Percentiles rank a stretch among this genome's conserved stretches.
These are phyloP conservation scores for Trametes cingulata DNA, from an alignment of 768 basidiomycete species.

Conservation along the genomic window DNA sequence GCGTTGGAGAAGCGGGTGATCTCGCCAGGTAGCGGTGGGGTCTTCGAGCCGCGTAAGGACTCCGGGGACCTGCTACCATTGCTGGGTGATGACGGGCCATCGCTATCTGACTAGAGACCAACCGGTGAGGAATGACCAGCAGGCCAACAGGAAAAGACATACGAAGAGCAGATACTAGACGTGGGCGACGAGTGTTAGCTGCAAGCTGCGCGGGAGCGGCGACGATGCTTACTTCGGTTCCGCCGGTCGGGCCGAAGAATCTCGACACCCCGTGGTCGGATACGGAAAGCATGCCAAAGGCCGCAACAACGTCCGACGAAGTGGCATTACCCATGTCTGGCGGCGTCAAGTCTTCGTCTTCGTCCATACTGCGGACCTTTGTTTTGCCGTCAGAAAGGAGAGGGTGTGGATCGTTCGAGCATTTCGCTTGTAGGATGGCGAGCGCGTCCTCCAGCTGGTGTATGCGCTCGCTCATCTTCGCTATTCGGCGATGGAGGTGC, in stretches of 20 bases:
- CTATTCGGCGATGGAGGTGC: conserved; percentile 63
- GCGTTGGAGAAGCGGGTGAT: conserved; percentile 53
- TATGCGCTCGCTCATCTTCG: conserved; percentile 66
- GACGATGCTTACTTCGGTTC: conserved; percentile 55
- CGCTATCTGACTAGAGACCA: conserved; percentile 19
- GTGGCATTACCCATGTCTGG: conserved; percentile 11
- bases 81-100: conserved; percentile 19
- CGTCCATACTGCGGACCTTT: conserved; percentile 41
- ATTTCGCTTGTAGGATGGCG: conserved; percentile 54
- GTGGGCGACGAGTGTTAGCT: conserved; percentile 5
- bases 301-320: conserved; percentile 50
- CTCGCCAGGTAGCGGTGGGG: conserved; percentile 34
- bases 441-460: conserved; percentile 70
- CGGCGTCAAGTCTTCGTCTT: conserved; percentile 30
- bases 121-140: conserved; percentile 2
- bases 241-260: conserved; percentile 76
- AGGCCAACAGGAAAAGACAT: neutral
- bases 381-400: conserved; percentile 53
- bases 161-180: conserved; percentile 25
- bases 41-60: conserved; percentile 31
- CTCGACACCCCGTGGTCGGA: conserved; percentile 66
- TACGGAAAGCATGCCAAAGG: conserved; percentile 68
- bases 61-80: conserved; percentile 29
- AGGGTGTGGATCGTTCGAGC: conserved; percentile 58
- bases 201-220: neutral